phyloP scores from a whole-genome alignment of 2,329 filamentous ascomycete species.

The Zarea fungicola region DNA sequence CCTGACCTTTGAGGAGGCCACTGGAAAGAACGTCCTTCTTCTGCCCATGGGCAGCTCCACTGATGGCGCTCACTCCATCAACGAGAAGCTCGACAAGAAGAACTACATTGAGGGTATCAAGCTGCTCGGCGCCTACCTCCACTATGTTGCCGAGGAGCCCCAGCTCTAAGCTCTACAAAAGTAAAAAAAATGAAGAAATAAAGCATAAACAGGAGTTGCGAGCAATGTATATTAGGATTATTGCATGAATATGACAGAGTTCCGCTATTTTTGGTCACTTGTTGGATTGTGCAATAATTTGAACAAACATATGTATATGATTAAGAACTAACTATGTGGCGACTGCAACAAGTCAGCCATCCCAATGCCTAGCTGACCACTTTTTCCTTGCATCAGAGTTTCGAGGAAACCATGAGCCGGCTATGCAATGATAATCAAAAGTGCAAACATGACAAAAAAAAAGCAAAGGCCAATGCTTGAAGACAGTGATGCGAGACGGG shows the following conservation, averaged over 20 bases:
- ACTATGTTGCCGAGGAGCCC: conserved; percentile 91
- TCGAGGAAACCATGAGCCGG: not conserved
- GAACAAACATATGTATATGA: not conserved
- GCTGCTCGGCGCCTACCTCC: conserved; percentile 87
- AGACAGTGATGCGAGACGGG: not conserved
- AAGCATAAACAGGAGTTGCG: not conserved
- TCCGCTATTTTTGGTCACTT: not conserved
- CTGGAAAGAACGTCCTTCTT: conserved; percentile 93
- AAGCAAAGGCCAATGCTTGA: not conserved
- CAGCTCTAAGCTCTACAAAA: conserved; percentile 28
- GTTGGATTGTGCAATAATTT: not conserved
- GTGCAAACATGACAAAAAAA: not conserved
- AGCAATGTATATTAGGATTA: conserved; percentile 11
- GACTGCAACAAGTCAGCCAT: not conserved
- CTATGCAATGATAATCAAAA: not conserved
- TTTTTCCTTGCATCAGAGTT: not conserved
- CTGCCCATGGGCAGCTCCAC: conserved; percentile 97
- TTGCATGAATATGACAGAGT: conserved; percentile 3
- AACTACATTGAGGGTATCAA: conserved; percentile 99
- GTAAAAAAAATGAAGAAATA: not conserved
- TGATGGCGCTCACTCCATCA: conserved; percentile 94
- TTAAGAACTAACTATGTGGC: not conserved
- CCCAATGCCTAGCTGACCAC: not conserved
- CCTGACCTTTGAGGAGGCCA: conserved; percentile 93
- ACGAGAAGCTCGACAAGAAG: conserved; percentile 93